A percentile compares a stretch with the other conserved stretches of the same genome.
Evolutionary conservation across 345 rosid genomes (phyloP).

Genomic region (Capsella bursapastoris): DNA sequence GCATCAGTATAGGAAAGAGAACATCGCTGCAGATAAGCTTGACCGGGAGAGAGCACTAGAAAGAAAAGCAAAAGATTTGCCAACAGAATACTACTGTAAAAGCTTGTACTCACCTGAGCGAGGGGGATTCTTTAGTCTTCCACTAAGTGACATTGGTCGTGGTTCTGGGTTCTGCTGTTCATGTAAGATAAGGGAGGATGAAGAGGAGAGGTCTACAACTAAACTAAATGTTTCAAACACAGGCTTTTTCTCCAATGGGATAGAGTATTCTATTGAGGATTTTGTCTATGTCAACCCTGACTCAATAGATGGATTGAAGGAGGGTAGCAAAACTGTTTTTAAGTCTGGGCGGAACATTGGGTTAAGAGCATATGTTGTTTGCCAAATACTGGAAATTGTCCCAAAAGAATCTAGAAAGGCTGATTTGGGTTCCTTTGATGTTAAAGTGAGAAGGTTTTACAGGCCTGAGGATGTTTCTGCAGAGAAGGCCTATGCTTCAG

Average conservation of each 20-base stretch:
- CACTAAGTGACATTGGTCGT: constrained; percentile 49
- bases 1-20: constrained; percentile 56
- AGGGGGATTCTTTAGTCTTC: constrained; percentile 73
- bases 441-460: constrained; percentile 60
- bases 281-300: constrained; percentile 59
- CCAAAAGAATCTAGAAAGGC: constrained; percentile 43
- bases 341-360: constrained; percentile 72
- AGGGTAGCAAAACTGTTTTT: constrained; percentile 45
- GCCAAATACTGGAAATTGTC: constrained; percentile 61
- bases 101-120: constrained; percentile 63
- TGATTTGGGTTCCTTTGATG: constrained; percentile 45
- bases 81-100: constrained; percentile 60
- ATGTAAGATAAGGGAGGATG: constrained; percentile 51
- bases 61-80: constrained; percentile 56
- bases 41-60: constrained; percentile 63
- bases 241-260: constrained; percentile 50
- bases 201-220: constrained; percentile 41
- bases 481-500: constrained; percentile 69
- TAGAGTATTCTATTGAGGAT: constrained; percentile 53
- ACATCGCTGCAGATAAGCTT: constrained; percentile 45
- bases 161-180: constrained; percentile 60
- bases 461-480: constrained; percentile 73
- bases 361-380: constrained; percentile 62
- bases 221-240: constrained; percentile 41
- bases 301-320: constrained; percentile 22